Percentiles rank a stretch among this genome's conserved stretches.
phyloP scores from a whole-genome alignment of 2,329 filamentous ascomycete species.

The Monosporascus sp. region DNA sequence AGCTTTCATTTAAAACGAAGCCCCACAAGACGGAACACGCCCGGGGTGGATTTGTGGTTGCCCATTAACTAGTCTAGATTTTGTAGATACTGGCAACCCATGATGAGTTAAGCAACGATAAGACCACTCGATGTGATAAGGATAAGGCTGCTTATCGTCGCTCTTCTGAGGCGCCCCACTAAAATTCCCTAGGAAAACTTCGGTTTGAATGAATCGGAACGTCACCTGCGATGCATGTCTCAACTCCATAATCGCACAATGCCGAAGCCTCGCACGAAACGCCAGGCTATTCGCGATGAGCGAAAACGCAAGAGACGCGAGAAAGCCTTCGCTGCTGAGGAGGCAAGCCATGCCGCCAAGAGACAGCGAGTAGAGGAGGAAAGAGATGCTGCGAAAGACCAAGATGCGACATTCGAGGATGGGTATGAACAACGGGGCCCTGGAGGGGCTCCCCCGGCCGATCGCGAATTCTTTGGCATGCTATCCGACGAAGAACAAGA shows the following conservation, averaged over 20 bases:
- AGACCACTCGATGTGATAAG: not conserved
- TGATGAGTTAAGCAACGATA: not conserved
- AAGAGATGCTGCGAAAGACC: conserved; percentile 5
- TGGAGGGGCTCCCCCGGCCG: conserved; percentile 27
- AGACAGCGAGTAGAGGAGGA: conserved; percentile 21
- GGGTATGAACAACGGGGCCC: conserved; percentile 12
- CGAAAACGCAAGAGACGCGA: conserved; percentile 26
- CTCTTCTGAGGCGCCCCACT: not conserved
- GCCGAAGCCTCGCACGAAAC: conserved; percentile 29
- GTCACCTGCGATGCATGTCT: not conserved
- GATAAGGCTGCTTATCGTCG: not conserved
- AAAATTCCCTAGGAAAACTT: not conserved
- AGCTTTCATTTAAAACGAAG: no score
- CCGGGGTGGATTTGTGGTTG: no score
- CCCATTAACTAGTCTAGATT: no score
- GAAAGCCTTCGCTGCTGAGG: conserved; percentile 12
- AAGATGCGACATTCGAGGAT: conserved; percentile 15
- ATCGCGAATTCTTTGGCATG: conserved; percentile 84
- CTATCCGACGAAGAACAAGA: conserved; percentile 91
- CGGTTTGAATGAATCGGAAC: not conserved
- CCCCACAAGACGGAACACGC: no score
- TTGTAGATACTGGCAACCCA: no score
- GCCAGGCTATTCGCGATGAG: conserved; percentile 29
- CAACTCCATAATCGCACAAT: conserved; percentile 10
- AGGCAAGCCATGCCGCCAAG: conserved; percentile 17